Percentiles rank a stretch among this genome's conserved stretches.
phyloP scores from a whole-genome alignment of 768 basidiomycete genomes.

The Lentinula lateritia region DNA sequence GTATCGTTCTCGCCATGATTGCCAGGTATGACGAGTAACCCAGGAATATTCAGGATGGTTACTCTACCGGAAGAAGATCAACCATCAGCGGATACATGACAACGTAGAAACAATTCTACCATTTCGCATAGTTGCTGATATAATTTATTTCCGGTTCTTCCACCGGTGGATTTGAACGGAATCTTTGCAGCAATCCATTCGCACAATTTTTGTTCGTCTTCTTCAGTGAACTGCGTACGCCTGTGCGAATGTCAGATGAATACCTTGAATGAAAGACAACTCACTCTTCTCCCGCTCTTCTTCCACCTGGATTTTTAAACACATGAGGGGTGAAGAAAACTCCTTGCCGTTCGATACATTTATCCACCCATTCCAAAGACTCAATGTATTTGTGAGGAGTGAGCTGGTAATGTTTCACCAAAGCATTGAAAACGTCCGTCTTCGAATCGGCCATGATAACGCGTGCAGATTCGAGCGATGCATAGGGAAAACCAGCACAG shows the following conservation, averaged over 20 bases:
- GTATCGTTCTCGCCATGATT: slow-evolving; percentile 86
- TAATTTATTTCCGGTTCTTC: slow-evolving; percentile 74
- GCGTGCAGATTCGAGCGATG: slow-evolving; percentile 63
- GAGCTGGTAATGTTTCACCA: slow-evolving; percentile 68
- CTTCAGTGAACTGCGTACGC: slow-evolving; percentile 71
- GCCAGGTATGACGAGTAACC: slow-evolving; percentile 84
- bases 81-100: neutral
- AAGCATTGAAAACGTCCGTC: slow-evolving; percentile 68
- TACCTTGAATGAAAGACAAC: slow-evolving; percentile 18
- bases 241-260: slow-evolving; percentile 27
- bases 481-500: slow-evolving; percentile 74
- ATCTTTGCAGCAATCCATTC: slow-evolving; percentile 80
- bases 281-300: slow-evolving; percentile 78
- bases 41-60: slow-evolving; percentile 69
- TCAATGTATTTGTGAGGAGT: slow-evolving; percentile 72
- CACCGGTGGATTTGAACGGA: slow-evolving; percentile 78
- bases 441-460: slow-evolving; percentile 79
- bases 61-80: slow-evolving; percentile 30
- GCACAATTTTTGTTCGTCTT: slow-evolving; percentile 71
- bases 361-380: slow-evolving; percentile 80
- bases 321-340: slow-evolving; percentile 69
- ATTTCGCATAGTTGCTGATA: slow-evolving; percentile 79
- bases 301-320: slow-evolving; percentile 80
- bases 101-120: slow-evolving; percentile 26
- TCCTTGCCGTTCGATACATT: slow-evolving; percentile 65